Conservation (phyloP, 148 eudicot species). For the Camellia granthamiana region DNA sequence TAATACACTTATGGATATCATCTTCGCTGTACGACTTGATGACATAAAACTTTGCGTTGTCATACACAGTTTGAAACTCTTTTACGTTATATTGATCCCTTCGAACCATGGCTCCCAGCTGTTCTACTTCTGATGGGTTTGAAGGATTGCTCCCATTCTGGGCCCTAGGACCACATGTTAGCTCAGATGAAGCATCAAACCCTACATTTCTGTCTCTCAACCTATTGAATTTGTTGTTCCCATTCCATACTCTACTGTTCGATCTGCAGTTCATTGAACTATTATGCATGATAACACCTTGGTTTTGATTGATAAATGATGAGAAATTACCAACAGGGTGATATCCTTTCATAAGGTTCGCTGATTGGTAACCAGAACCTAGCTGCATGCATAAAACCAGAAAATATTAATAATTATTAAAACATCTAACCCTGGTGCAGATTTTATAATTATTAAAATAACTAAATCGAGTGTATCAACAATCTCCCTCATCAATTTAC, state of each 20-base stretch:
- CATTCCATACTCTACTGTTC: conserved; percentile 58
- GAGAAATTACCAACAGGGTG: conserved; percentile 42
- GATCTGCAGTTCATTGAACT: conserved; percentile 45
- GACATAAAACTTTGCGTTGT: conserved; percentile 72
- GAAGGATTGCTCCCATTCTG: conserved; percentile 31
- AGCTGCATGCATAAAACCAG: conserved; percentile 41
- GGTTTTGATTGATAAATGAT: conserved; percentile 46
- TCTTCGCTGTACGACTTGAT: conserved; percentile 96
- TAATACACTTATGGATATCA: conserved; percentile 81
- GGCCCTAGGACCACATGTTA: conserved; percentile 81
- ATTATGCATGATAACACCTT: conserved; percentile 39
- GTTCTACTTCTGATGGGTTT: conserved; percentile 32
- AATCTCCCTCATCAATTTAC: neutral
- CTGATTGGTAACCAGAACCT: conserved; percentile 48
- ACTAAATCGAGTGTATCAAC: neutral
- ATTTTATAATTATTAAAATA: neutral
- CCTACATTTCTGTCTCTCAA: conserved; percentile 43
- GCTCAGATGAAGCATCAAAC: conserved; percentile 48
- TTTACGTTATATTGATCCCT: conserved; percentile 52
- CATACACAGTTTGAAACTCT: conserved; percentile 58
- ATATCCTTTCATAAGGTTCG: conserved; percentile 36
- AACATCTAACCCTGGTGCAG: neutral
- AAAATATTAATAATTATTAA: neutral
- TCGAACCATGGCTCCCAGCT: conserved; percentile 18
- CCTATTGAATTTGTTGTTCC: conserved; percentile 31